These are phyloP conservation scores for Marasmius sp. DNA, from an alignment of 1,284 basidiomycete genomes.

Conservation along the genomic window DNA sequence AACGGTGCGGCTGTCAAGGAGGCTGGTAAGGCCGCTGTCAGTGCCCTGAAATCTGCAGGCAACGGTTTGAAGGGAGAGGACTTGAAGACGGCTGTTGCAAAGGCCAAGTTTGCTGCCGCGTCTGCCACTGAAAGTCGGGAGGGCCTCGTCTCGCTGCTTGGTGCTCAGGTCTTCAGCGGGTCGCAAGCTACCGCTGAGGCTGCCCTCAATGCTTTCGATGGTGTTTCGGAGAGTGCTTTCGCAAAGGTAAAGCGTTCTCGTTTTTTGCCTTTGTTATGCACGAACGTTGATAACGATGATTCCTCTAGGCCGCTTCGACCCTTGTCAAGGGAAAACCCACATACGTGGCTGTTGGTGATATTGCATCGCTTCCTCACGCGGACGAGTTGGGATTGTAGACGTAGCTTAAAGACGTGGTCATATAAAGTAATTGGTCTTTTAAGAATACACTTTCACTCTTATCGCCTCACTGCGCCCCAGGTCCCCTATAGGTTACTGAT, in stretches of 20 bases:
- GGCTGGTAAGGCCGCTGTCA: slow-evolving; percentile 64
- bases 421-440: not conserved
- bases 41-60: slow-evolving; percentile 60
- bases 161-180: slow-evolving; percentile 62
- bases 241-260: slow-evolving; percentile 42
- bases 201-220: slow-evolving; percentile 60
- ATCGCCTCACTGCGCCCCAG: not conserved
- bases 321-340: slow-evolving; percentile 78
- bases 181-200: slow-evolving; percentile 51
- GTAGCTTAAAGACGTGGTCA: slow-evolving; percentile 1
- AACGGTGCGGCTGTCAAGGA: slow-evolving; percentile 61
- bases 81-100: slow-evolving; percentile 78
- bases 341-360: slow-evolving; percentile 82
- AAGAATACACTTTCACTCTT: not conserved
- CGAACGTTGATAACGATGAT: slow-evolving; percentile 6
- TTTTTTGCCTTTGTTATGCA: not conserved
- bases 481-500: not conserved
- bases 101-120: slow-evolving; percentile 85
- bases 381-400: slow-evolving; percentile 82
- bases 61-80: slow-evolving; percentile 65
- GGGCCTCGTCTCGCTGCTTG: slow-evolving; percentile 65
- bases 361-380: slow-evolving; percentile 73
- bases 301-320: slow-evolving; percentile 45
- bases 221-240: slow-evolving; percentile 57
- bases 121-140: slow-evolving; percentile 66